Evolutionary conservation across 2,329 filamentous ascomycete genomes (phyloP).

Genomic region (Lasiodiplodia gonubiensis): DNA sequence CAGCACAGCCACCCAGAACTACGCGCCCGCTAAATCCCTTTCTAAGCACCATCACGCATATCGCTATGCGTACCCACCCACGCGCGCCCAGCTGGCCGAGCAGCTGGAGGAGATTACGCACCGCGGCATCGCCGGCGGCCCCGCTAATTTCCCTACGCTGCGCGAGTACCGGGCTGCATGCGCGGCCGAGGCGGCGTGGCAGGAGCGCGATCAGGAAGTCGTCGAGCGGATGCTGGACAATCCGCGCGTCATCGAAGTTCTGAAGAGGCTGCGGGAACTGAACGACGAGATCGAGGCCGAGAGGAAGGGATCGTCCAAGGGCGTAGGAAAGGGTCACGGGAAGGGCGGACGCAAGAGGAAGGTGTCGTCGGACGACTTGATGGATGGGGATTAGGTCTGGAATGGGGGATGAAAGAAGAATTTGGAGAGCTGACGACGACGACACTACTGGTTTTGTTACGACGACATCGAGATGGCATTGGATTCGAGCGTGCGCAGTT

Average conservation of each 20-base stretch:
- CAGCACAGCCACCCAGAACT: not conserved
- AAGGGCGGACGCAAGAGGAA: slow-evolving; percentile 24
- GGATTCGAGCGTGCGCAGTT: slow-evolving; percentile 5
- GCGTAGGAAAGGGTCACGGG: slow-evolving; percentile 12
- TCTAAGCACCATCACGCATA: slow-evolving; percentile 15
- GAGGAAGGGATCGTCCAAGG: slow-evolving; percentile 10
- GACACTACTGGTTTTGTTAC: not conserved
- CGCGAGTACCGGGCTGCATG: slow-evolving; percentile 25
- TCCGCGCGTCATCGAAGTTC: slow-evolving; percentile 12
- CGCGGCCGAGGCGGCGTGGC: slow-evolving; percentile 27
- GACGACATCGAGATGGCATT: slow-evolving; percentile 16
- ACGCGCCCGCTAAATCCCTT: not conserved
- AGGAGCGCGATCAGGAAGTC: slow-evolving; percentile 26
- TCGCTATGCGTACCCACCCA: slow-evolving; percentile 2
- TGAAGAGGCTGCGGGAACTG: slow-evolving; percentile 20
- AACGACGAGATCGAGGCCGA: slow-evolving; percentile 25
- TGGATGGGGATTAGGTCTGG: slow-evolving; percentile 15
- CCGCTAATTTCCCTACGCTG: not conserved
- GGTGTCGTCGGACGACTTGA: slow-evolving; percentile 1
- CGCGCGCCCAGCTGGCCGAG: slow-evolving; percentile 25
- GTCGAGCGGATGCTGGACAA: slow-evolving; percentile 28
- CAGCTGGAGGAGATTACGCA: slow-evolving; percentile 27
- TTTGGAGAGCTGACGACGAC: slow-evolving; percentile 5
- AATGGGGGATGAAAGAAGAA: not conserved
- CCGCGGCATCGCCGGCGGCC: slow-evolving; percentile 24